Evolutionary conservation across 2,329 filamentous ascomycete species (phyloP).

Genomic region (Penicillium occitanis): DNA sequence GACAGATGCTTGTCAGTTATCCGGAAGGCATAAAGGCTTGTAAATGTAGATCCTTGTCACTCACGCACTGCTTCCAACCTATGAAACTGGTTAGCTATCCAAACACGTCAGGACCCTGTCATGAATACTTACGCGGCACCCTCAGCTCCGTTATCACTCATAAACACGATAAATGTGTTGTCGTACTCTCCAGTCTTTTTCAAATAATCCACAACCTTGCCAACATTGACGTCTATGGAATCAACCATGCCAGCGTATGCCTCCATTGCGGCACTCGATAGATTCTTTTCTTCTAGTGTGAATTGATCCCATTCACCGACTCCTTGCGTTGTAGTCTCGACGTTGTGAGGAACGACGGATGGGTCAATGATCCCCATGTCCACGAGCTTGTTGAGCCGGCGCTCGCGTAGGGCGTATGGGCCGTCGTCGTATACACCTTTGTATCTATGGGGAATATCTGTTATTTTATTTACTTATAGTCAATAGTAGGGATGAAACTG

Average conservation of each 20-base stretch:
- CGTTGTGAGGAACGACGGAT: slow-evolving; percentile 19
- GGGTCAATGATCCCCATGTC: slow-evolving; percentile 10
- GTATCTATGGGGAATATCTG: not conserved
- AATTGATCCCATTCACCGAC: slow-evolving; percentile 24
- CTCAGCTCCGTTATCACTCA: slow-evolving; percentile 53
- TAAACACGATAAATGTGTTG: slow-evolving; percentile 53
- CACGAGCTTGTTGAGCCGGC: not conserved
- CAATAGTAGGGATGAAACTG: not conserved
- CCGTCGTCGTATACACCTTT: slow-evolving; percentile 5
- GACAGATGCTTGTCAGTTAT: not conserved
- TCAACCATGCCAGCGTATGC: slow-evolving; percentile 54
- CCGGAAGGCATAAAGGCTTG: too few species aligned
- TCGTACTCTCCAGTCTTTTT: slow-evolving; percentile 49
- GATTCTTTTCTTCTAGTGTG: slow-evolving; percentile 25
- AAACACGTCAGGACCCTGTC: not conserved
- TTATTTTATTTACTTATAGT: too few species aligned
- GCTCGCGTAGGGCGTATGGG: slow-evolving; percentile 5
- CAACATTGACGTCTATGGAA: slow-evolving; percentile 48
- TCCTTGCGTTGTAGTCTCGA: slow-evolving; percentile 18
- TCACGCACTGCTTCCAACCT: slow-evolving; percentile 23
- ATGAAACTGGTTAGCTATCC: slow-evolving; percentile 9
- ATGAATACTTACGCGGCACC: slow-evolving; percentile 38
- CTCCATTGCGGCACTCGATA: slow-evolving; percentile 47
- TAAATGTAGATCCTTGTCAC: not conserved
- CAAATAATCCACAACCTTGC: slow-evolving; percentile 49